These are phyloP conservation scores for Bisporella sp. DNA, from an alignment of 2,329 filamentous ascomycete species.

Conservation along the genomic window DNA sequence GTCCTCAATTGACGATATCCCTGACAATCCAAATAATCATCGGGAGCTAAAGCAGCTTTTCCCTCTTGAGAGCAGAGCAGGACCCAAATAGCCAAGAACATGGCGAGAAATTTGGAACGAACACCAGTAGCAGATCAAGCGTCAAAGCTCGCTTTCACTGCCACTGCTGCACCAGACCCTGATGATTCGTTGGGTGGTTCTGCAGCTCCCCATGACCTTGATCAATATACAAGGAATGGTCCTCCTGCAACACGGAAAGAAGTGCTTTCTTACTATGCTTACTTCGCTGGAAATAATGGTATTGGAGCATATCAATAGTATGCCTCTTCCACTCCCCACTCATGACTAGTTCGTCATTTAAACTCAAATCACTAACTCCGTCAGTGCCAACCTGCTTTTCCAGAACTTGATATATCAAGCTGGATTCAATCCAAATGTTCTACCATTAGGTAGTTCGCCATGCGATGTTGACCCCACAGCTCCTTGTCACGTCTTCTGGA, in stretches of 20 bases:
- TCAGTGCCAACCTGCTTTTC: conserved; percentile 25
- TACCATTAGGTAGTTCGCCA: conserved; percentile 22
- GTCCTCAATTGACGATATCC: too few relatives aligned
- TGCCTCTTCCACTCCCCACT: neutral
- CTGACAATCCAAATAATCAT: too few relatives aligned
- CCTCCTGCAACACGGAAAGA: conserved; percentile 22
- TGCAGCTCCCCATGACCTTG: conserved; percentile 11
- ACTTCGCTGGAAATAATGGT: conserved; percentile 25
- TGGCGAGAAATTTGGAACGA: conserved; percentile 4
- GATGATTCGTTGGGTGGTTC: conserved; percentile 2
- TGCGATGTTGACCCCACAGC: conserved; percentile 20
- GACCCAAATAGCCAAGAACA: conserved; percentile 1
- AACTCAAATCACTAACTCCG: neutral
- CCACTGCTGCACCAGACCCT: conserved; percentile 15
- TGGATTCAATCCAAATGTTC: conserved; percentile 25
- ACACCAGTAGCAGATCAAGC: conserved; percentile 11
- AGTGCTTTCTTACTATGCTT: conserved; percentile 24
- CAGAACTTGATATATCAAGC: conserved; percentile 27
- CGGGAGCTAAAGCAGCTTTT: too few relatives aligned
- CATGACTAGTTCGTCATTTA: neutral
- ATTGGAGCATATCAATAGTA: conserved; percentile 28
- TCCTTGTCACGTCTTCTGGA: conserved; percentile 26
- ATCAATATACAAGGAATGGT: neutral
- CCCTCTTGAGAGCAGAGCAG: too few relatives aligned
- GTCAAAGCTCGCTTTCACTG: conserved; percentile 17